Evolutionary conservation across 495 filamentous ascomycete species (phyloP), one percentile per base, ranked within the genome.

Genomic region (Hypoxylon cercidicola): DNA sequence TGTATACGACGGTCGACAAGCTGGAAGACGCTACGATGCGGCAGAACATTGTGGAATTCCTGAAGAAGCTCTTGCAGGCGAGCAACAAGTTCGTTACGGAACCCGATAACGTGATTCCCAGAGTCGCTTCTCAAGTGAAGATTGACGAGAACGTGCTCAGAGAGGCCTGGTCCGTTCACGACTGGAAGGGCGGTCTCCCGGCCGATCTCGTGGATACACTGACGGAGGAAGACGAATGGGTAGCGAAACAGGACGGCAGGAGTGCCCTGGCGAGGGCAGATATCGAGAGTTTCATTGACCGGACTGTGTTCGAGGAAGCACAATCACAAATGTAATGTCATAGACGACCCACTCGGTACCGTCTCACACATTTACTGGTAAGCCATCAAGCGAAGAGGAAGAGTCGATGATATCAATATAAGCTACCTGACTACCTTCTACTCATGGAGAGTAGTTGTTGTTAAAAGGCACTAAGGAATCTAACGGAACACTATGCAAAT

Each of bases 1-100:
- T 82, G 9, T 72, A 77, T 41, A 74, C 74, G 19, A 82, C 78
- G 12, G 62, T 69, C 6, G 73, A 79, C 18, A 78, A 77, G 56
- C 68, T 79, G 23, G 55, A 52, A 19, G 68, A 81, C 62, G 15
- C 67, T 12, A 48, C 43, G 1, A 76, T 57, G 60, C 60, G 78
- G 21, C 70, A 64, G 48, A 63, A 78, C 44, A 80, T 82, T 41
- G 74, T 82, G 23, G 60, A 51, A 13, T 82, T 77, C 55, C 53
- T 82, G 41, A 55, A 68, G 35, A 74, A 73, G 23, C 55, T 82
- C 48, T 74, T 74, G 34, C 47, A 78, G 62, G 73, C 76, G 8
- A 61, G 73, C 23, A 62, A 61, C 1, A 65, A 77, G 9, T 82
- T 79, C 62, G 57, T 25, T 12, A 64, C 68, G 1, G 43, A 72